Evolutionary conservation across 108 stramenopile species (phyloP), one percentile per base, ranked within the genome.

Genomic region (Discostella stelligeroides): DNA sequence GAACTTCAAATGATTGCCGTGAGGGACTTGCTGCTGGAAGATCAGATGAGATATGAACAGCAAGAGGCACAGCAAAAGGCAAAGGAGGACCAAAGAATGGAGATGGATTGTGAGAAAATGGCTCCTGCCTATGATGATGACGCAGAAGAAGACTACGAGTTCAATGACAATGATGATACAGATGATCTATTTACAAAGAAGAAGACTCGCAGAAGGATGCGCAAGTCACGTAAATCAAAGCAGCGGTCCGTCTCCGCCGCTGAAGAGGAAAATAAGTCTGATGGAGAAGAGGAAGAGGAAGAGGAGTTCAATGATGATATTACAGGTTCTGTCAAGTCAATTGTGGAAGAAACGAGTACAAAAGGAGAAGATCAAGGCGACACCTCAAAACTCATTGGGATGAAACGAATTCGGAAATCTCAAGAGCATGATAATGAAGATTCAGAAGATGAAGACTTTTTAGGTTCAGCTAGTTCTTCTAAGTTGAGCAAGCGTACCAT

Each of bases 1-100:
- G 91, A 92, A 49, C 71, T 95, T 4, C 86, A 87, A 4, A 90
- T 92, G 89, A 86, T 91, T 45, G 89, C 89, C 23, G 89, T 91
- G 61, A 85, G 87, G 34, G 87, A 90, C 23, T 57, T 85, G 34
- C 63, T 92, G 38, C 59, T 85, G 29, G 89, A 91, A 58, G 85
- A 89, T 50, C 76, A 85, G 42, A 64, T 48, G 39, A 42, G 59
- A 42, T 68, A 73, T 30, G 76, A 77, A 30, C 55, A 69, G 40
- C 40, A 37, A 38, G 72, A 64, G 38, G 38, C 25, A 28, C 24
- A 45, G 30, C 24, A 45, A 21, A 69, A 70, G 38, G 66, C 46
- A 5, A 38, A 53, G 7, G 41, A 15, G 42, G 24, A 34, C 3
- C 6, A 3, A 34, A 61, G 18, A 43, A 61, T 42, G 12, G 61